Base-by-base conservation (phyloP, 306 rosid genomes). In the Carpinus viminea region DNA sequence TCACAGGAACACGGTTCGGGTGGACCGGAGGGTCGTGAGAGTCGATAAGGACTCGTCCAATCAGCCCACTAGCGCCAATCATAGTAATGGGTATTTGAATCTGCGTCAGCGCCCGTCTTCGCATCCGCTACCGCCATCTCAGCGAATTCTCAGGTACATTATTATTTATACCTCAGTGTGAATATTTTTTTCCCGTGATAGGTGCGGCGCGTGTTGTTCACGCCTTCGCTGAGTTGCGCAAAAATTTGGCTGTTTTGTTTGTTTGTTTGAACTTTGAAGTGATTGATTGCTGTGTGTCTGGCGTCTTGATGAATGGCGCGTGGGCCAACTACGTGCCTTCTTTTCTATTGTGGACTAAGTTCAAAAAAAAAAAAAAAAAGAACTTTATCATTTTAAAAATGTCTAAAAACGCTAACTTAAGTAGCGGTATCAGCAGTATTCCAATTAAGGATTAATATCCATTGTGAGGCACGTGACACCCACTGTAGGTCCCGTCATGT, bases 41-140 rank as follows among this genome's bases (percentile, higher is more conserved):
- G 74, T 88, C 79, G 92, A 93, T 5, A 94, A 89, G 61, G 93
- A 92, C 85, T 74, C 83, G 20, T 80, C 88, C 31, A 88, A 82
- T 79, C 86, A 80, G 53, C 79, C 88, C 31, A n/a, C 60, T 54
- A 41, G 74, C 11, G 54, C 85, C 26, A 79, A 69, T 80, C 84
- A 80, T 45, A 76, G 61, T 34, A 85, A 87, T 78, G 93, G 92
- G 43, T 87, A 90, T 78, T 83, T 86, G 41, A 94, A 92, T 85
- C 97, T 94, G 72, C 98, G 96, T 54, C 98, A 90, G 76, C 83
- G 97, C 45, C 88, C 93, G 4, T 75, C 85, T 70, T 92, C 96
- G 36, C 96, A 96, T 31, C 96, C 84, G 75, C 92, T 78, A 68
- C 98, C 88, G 70, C 93, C 81, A 15, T 79, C 87, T 74, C 88